Evolutionary conservation across 108 stramenopile genomes (phyloP).

Genomic region (Nitzschia inconspicua): DNA sequence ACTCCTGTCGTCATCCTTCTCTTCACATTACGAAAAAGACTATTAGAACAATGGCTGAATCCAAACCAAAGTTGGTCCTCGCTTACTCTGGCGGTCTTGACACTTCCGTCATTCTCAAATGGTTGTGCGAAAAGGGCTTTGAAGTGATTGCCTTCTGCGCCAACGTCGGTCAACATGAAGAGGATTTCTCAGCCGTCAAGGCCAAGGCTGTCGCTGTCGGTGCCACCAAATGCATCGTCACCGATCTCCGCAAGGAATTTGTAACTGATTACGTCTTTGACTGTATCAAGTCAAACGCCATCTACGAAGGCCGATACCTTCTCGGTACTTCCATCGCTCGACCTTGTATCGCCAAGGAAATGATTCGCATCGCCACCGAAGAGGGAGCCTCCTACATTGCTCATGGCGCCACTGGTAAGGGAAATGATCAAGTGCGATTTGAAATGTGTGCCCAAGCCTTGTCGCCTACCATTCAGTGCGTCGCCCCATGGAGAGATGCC

Average conservation of each 20-base stretch:
- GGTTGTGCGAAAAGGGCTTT: conserved; percentile 97
- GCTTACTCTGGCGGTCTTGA: conserved; percentile 98
- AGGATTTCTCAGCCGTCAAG: conserved; percentile 83
- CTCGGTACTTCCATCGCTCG: conserved; percentile 96
- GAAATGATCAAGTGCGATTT: conserved; percentile 99
- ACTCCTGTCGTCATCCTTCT: not conserved
- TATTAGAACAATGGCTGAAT: conserved; percentile 32
- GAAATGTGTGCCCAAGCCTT: conserved; percentile 99
- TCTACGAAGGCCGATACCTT: conserved; percentile 93
- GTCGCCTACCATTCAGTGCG: conserved; percentile 89
- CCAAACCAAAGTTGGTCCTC: conserved; percentile 89
- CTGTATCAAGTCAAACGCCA: conserved; percentile 92
- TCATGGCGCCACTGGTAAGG: conserved; percentile 99
- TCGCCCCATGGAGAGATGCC: conserved; percentile 98
- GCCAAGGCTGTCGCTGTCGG: conserved; percentile 86
- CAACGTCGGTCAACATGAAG: conserved; percentile 91
- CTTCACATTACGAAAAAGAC: not conserved
- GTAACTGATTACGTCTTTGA: conserved; percentile 95
- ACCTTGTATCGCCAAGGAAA: conserved; percentile 98
- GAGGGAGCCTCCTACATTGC: conserved; percentile 91
- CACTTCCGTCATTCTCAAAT: conserved; percentile 97
- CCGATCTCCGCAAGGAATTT: conserved; percentile 94
- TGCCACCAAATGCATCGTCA: conserved; percentile 86
- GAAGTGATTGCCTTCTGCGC: conserved; percentile 97
- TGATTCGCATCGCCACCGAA: conserved; percentile 94